Percentiles rank a stretch among this genome's conserved stretches.
These are phyloP conservation scores for Nyctanthes arbortristis DNA, from an alignment of 257 asterid genomes.

Conservation along the genomic window DNA sequence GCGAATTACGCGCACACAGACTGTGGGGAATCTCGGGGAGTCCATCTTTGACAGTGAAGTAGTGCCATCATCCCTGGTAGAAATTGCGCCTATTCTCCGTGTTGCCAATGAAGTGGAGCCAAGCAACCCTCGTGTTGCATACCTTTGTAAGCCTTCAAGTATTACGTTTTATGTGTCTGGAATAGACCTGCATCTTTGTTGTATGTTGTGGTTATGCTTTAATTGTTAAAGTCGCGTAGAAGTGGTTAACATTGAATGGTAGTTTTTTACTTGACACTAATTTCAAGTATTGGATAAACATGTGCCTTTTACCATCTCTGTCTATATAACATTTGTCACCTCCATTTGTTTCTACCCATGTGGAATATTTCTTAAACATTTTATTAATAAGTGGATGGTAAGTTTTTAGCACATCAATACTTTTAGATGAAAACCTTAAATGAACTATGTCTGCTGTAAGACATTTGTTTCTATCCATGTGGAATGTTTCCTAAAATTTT, in stretches of 20 bases:
- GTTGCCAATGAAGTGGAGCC: slow-evolving; percentile 99
- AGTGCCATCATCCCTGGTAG: slow-evolving; percentile 95
- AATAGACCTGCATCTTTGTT: slow-evolving; percentile 1
- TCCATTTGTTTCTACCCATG: background rate
- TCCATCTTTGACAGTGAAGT: slow-evolving; percentile 93
- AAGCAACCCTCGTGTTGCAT: slow-evolving; percentile 97
- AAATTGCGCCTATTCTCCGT: slow-evolving; percentile 99
- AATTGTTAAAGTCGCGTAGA: slow-evolving; percentile 3
- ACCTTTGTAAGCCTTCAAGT: slow-evolving; percentile 71
- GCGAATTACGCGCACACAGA: slow-evolving; percentile 62
- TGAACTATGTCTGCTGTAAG: background rate
- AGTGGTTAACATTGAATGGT: slow-evolving; percentile 11
- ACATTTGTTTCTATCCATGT: too few species aligned
- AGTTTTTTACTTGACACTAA: slow-evolving; percentile 14
- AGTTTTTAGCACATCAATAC: background rate
- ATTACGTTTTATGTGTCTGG: slow-evolving; percentile 10
- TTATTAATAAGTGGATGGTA: background rate
- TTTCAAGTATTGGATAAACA: background rate
- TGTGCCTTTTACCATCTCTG: background rate
- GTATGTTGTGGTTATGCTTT: background rate
- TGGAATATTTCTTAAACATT: background rate
- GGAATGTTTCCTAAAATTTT: too few species aligned
- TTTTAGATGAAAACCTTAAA: background rate
- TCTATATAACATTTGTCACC: background rate
- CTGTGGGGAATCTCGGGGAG: slow-evolving; percentile 61